Conservation (phyloP, 208 protist genomes). For the Acanthamoeba triangularis region DNA sequence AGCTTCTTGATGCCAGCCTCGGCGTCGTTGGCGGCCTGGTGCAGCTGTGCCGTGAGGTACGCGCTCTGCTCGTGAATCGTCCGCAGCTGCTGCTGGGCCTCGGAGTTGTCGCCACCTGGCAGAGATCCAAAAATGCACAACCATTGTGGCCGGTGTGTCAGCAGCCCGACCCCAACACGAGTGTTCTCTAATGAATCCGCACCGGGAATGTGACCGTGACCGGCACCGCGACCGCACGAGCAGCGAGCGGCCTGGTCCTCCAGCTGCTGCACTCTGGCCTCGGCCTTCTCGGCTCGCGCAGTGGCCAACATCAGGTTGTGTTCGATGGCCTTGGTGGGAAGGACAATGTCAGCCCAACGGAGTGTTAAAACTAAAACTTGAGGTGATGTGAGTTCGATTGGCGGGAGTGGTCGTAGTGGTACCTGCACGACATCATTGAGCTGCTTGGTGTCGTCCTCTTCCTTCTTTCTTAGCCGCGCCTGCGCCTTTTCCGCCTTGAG, state of each 20-base stretch:
- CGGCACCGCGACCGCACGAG: background rate
- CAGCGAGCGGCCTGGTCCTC: constrained; percentile 19
- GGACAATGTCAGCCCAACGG: background rate
- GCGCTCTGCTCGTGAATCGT: constrained; percentile 55
- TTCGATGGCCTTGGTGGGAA: background rate
- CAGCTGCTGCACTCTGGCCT: constrained; percentile 60
- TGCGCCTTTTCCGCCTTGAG: constrained; percentile 70
- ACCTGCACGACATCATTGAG: constrained; percentile 73
- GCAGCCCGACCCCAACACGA: background rate
- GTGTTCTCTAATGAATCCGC: background rate
- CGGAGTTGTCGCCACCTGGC: background rate
- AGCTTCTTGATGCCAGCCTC: constrained; percentile 52
- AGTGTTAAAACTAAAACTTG: no score
- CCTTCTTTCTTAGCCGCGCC: constrained; percentile 27
- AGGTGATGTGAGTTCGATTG: background rate
- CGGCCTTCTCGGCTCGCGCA: constrained; percentile 67
- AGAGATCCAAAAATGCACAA: background rate
- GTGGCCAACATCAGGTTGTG: constrained; percentile 64
- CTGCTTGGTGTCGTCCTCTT: constrained; percentile 75
- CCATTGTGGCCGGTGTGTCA: background rate
- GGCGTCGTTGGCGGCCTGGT: constrained; percentile 74
- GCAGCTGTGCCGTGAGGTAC: constrained; percentile 53
- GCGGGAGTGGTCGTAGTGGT: background rate
- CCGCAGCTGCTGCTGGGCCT: constrained; percentile 40
- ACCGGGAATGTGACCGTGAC: background rate